Conservation (phyloP, 257 asterid genomes). For the Coffea eugenioides region DNA sequence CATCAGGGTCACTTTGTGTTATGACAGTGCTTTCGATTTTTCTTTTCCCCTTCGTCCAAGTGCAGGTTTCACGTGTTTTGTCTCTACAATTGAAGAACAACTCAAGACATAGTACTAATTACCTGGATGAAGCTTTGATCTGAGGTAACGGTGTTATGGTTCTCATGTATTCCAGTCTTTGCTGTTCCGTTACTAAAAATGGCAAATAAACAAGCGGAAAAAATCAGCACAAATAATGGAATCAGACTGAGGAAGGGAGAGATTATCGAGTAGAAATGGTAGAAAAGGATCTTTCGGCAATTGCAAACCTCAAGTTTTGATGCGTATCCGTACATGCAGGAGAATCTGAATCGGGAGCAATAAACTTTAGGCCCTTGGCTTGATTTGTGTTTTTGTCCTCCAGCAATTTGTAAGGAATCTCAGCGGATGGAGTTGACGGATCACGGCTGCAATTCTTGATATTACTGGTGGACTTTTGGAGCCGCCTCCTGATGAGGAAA, state of each 20-base stretch:
- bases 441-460: constrained; percentile 1
- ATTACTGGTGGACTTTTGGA: constrained; percentile 32
- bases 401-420: constrained; percentile 4
- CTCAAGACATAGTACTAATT: background rate
- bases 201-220: background rate
- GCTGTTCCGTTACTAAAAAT: constrained; percentile 18
- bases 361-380: constrained; percentile 15
- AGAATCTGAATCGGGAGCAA: background rate
- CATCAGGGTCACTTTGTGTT: background rate
- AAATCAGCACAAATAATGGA: background rate
- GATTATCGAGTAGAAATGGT: background rate
- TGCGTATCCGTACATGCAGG: background rate
- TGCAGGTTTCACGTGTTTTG: background rate
- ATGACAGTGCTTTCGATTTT: background rate
- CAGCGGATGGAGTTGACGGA: constrained; percentile 3
- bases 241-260: background rate
- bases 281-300: background rate
- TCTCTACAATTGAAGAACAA: too few species aligned
- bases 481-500: constrained; percentile 25
- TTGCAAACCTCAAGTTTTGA: constrained; percentile 14
- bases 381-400: constrained; percentile 22
- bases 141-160: constrained; percentile 1
- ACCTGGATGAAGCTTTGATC: constrained; percentile 28
- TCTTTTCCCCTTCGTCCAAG: background rate
- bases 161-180: background rate